A percentile compares a stretch with the other conserved stretches of the same genome.
Conservation (phyloP, 805 yeast species). For the Pichia deserticola region DNA sequence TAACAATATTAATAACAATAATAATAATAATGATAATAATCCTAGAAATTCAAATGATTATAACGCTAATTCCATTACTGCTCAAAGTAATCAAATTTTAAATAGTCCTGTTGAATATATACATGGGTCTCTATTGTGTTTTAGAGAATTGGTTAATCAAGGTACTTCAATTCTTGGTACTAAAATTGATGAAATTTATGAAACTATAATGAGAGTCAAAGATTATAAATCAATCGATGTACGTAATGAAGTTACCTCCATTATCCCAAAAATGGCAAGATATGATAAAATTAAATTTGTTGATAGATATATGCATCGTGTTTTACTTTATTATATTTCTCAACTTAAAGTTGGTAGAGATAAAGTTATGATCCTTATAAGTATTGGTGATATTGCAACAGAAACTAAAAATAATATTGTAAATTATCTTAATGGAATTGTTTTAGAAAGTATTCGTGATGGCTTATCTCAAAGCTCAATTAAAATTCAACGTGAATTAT, state of each 20-base stretch:
- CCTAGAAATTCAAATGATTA: slow-evolving; percentile 2
- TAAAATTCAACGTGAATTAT: slow-evolving; percentile 62
- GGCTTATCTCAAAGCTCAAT: slow-evolving; percentile 59
- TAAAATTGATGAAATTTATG: slow-evolving; percentile 71
- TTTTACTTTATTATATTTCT: slow-evolving; percentile 67
- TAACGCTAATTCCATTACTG: neutral
- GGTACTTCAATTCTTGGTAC: slow-evolving; percentile 68
- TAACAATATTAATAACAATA: neutral
- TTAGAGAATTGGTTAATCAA: slow-evolving; percentile 64
- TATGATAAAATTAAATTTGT: slow-evolving; percentile 72
- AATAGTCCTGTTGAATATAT: slow-evolving; percentile 50
- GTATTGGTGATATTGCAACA: slow-evolving; percentile 78
- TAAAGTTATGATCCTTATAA: slow-evolving; percentile 62
- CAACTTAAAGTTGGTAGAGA: slow-evolving; percentile 71
- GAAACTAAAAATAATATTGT: slow-evolving; percentile 80
- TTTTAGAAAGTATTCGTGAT: slow-evolving; percentile 76
- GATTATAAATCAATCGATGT: slow-evolving; percentile 72
- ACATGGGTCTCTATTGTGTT: slow-evolving; percentile 84
- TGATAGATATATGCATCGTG: slow-evolving; percentile 70
- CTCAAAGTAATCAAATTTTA: slow-evolving; percentile 2
- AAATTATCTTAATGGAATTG: slow-evolving; percentile 81
- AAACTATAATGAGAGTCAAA: slow-evolving; percentile 61
- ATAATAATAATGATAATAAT: neutral
- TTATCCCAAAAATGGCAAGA: slow-evolving; percentile 75
- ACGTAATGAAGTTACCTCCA: slow-evolving; percentile 75